Conservation (phyloP, 1,284 basidiomycete species). For the Heterobasidion occidentale region DNA sequence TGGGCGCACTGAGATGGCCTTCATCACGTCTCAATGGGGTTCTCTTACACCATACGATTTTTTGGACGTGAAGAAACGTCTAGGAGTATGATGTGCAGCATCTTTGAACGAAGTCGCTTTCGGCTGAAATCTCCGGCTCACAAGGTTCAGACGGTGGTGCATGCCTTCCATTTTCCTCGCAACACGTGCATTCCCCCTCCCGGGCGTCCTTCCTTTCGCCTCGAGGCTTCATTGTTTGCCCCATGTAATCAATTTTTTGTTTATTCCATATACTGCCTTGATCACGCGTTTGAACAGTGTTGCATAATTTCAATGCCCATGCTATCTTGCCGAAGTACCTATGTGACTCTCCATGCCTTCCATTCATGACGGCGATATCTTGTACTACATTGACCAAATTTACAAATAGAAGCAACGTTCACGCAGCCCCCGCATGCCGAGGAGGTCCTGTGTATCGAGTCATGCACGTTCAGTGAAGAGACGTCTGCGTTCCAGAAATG, state of each 20-base stretch:
- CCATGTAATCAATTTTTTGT: background rate
- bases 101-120: constrained; percentile 1
- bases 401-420: constrained; percentile 71
- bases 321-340: too few species aligned
- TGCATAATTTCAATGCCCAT: too few species aligned
- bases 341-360: too few species aligned
- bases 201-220: background rate
- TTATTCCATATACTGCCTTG: background rate
- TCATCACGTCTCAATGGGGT: constrained; percentile 10
- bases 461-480: constrained; percentile 6
- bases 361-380: background rate
- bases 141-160: background rate
- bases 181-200: background rate
- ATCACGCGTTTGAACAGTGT: background rate
- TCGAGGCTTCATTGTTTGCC: background rate
- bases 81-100: constrained; percentile 3
- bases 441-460: constrained; percentile 43
- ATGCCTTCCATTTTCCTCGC: background rate
- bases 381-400: background rate
- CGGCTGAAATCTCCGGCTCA: background rate
- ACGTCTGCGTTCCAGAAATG: background rate
- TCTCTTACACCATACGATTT: constrained; percentile 7
- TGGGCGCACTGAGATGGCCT: constrained; percentile 12
- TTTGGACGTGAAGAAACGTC: constrained; percentile 9
- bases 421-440: constrained; percentile 74